Evolutionary conservation across 1,284 basidiomycete species (phyloP), one percentile per base, ranked within the genome.

Genomic region (Trametes hirsuta): DNA sequence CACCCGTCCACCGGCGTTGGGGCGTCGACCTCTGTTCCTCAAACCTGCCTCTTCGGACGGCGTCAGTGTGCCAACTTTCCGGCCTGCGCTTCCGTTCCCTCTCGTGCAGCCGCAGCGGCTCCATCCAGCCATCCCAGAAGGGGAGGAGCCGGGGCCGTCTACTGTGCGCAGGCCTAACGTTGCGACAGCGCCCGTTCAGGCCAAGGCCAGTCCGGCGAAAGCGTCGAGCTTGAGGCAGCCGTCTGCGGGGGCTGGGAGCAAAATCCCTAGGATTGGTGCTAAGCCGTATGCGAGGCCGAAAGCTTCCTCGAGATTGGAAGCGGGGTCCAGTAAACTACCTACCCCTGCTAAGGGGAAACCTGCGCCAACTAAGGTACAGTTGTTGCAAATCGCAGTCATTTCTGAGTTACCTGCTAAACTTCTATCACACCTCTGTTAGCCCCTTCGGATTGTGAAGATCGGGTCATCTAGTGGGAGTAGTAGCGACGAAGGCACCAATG

Each of bases 191-290:
- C 22, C 18, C 41, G 18, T 15, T 21, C 46, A 1, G 9, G 18
- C 15, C 41, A 46, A n/a, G 30, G 21, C 58, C 22, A 64, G 67
- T 58, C 61, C 71, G 4, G 40, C 63, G 14, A 68, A 68, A 45
- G 71, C 65, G 51, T 84, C 84, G 14, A 78, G 62, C 47, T 68
- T 88, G 52, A 85, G 82, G 66, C 85, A 87, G 65, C 75, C 80
- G 1, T 72, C 79, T 21, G 77, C 78, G 18, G 71, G 73, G 21
- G 76, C 77, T n/a, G 74, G 67, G 0, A 90, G 89, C 71, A 82
- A 80, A 71, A 91, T 91, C 64, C 89, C 90, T 6, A 77, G 90
- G 53, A 84, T 87, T 52, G 85, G 83, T 34, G 71, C 73, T 15
- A 90, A 90, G 62, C 88, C 89, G 0, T 91, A 91, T 71, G 75